A percentile compares a stretch with the other conserved stretches of the same genome.
Conservation (phyloP, 2,329 filamentous ascomycete genomes). For the Neofusicoccum ribis region DNA sequence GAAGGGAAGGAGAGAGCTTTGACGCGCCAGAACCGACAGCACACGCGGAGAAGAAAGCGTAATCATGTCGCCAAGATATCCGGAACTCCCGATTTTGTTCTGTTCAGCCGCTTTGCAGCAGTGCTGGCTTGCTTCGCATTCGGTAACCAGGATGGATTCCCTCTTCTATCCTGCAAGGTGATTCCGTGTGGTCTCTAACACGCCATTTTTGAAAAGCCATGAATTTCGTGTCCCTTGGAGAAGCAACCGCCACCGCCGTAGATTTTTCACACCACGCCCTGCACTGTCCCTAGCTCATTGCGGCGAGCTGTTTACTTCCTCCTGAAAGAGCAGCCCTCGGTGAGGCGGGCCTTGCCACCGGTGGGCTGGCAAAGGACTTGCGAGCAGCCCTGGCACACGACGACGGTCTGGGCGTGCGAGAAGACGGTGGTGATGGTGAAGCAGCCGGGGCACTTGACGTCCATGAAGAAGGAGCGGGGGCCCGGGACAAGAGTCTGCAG, state of each 20-base stretch:
- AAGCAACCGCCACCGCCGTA: conserved; percentile 34
- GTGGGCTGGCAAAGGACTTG: conserved; percentile 99
- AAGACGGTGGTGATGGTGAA: conserved; percentile 99
- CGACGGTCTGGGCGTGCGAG: conserved; percentile 99
- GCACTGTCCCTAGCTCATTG: conserved; percentile 27
- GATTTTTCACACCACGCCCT: conserved; percentile 40
- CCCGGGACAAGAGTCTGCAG: conserved; percentile 84
- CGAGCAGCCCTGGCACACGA: conserved; percentile 98
- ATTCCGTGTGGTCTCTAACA: conserved; percentile 32
- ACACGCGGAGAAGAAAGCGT: conserved; percentile 39
- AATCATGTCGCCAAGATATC: conserved; percentile 45
- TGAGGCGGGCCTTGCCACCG: conserved; percentile 97
- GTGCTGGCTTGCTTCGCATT: conserved; percentile 43
- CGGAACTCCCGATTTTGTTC: conserved; percentile 42
- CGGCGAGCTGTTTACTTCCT: conserved; percentile 78
- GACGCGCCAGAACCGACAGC: conserved; percentile 38
- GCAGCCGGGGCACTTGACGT: conserved; percentile 99
- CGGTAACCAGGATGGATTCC: conserved; percentile 36
- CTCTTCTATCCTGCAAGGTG: conserved; percentile 46
- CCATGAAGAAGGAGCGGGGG: conserved; percentile 99
- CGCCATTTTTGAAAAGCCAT: conserved; percentile 33
- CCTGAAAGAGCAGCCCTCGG: conserved; percentile 99
- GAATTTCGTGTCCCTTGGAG: conserved; percentile 25
- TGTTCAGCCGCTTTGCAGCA: conserved; percentile 23
- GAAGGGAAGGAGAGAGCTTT: conserved; percentile 18